Conservation (phyloP, 2,329 filamentous ascomycete species). For the Pseudofabraea citricarpa region DNA sequence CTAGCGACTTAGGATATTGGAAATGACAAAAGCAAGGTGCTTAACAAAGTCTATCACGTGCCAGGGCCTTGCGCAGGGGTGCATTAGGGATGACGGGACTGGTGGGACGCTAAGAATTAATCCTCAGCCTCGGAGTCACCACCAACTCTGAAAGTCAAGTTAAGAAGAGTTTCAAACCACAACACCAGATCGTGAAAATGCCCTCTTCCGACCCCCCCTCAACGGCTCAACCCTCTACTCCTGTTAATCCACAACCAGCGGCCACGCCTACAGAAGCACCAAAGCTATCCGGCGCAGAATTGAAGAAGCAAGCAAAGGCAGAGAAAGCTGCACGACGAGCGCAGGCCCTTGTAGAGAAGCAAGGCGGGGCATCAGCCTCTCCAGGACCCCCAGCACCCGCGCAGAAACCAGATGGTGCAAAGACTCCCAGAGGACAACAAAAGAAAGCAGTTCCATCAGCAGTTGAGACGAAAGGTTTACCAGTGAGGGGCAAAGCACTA, state of each 20-base stretch:
- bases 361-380: slow-evolving; percentile 30
- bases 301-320: slow-evolving; percentile 84
- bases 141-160: slow-evolving; percentile 6
- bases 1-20: too few relatives aligned
- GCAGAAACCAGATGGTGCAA: slow-evolving; percentile 24
- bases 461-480: slow-evolving; percentile 19
- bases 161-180: not conserved
- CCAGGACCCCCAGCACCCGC: slow-evolving; percentile 12
- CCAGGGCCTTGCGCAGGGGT: too few relatives aligned
- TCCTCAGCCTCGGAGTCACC: slow-evolving; percentile 4
- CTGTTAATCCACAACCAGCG: slow-evolving; percentile 6
- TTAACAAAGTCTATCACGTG: too few relatives aligned
- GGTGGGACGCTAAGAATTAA: too few relatives aligned
- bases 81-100: too few relatives aligned
- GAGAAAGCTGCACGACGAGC: slow-evolving; percentile 84
- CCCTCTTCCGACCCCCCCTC: slow-evolving; percentile 16
- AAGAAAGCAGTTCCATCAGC: slow-evolving; percentile 26
- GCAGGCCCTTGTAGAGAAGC: slow-evolving; percentile 38
- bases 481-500: slow-evolving; percentile 19
- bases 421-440: slow-evolving; percentile 32
- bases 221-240: slow-evolving; percentile 6
- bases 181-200: slow-evolving; percentile 4
- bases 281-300: slow-evolving; percentile 68
- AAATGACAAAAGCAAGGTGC: too few relatives aligned
- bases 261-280: slow-evolving; percentile 24